Base-by-base conservation (phyloP, 371 early-diverging fungal species). In the Syncephalastrum monosporum region DNA sequence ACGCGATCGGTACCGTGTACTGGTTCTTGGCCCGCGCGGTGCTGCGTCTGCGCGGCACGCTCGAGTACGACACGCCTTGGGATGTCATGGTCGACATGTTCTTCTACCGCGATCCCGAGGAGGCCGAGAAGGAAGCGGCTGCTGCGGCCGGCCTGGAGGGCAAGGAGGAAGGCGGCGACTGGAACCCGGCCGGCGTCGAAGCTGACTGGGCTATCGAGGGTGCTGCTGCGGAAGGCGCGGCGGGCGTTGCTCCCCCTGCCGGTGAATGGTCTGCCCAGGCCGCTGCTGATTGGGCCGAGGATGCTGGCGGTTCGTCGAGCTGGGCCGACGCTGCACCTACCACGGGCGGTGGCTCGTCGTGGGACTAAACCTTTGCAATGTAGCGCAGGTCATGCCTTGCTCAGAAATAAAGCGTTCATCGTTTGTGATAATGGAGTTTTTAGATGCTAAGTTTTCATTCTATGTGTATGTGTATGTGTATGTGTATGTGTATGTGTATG, bases 11-110 rank as follows among this genome's bases (percentile, higher is more conserved):
- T 82, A 84, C 97, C 42, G 89, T 88, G 64, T 96, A 92, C 87
- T 99, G 94, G 91, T 79, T 99, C 59, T 84, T 99, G 69, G 94
- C 95, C 64, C 92, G 98, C 72, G 92, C 99, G 79, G 93, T 99
- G 53, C 90, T 97, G 71, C 95, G 98, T 65, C 92, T 99, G 75
- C 92, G 97, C 68, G 98, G 98, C 61, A 79, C 86, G 78, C 82
- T 94, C 70, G 60, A 89, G 71, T 91, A 96, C 74, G 69, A 81
- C 56, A 68, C 82, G 55, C 82, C 87, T 61, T 98, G 99, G 99
- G 81, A 88, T 62, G 85, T 97, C 65, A 96, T 96, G 93, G 93
- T 92, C 56, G 99, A 98, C 82, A 93, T 98, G 96, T 98, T 96
- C 98, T 98, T 98, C 91, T 96, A 83, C 89, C 59, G 68, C 14